Base-by-base conservation (phyloP, 1,284 basidiomycete species). In the Heterobasidion annosum region DNA sequence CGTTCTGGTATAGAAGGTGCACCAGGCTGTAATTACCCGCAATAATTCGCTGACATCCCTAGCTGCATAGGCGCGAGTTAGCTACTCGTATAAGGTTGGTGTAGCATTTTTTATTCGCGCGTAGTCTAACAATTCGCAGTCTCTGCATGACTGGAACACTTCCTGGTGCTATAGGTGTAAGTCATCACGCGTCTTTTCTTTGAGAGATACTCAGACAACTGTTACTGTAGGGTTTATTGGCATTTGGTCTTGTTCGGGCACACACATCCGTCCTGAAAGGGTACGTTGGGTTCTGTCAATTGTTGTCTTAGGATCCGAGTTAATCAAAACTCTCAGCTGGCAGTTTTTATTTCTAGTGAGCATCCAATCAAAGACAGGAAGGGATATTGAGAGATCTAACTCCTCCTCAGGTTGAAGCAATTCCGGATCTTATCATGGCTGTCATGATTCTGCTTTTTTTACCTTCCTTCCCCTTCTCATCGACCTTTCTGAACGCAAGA, bases 271-370 rank as follows among this genome's bases (percentile, higher is more conserved):
- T 73, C 15, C 64, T 80, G 1, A 59, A 56, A 37, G 78, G 77
- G 74, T 78, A 58, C 47, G 69, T 63, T 44, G 13, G 4, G 12
- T 16, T n/a, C 40, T 25, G 25, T 9, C 34, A 5, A 46, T 9
- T 18, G 16, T 34, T 10, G 37, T 52, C 44, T 34, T 48, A 18
- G 46, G 18, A 45, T 51, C 32, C 33, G 15, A 52, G 44, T 40
- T 47, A 18, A 52, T 6, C 34, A 16, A 25, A 12, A 13, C 12
- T 25, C 51, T 1, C 55, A 78, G 76, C 56, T 81, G 78, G 78
- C 78, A 81, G 59, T 80, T 80, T 59, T 69, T 80, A 15, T 80
- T 77, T 65, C 67, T 81, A 18, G 77, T 78, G 58, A 18, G 70
- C n/a, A 40, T 40, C 12, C 6, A 10, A 8, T 40, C 7, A 4